Percentiles rank a stretch among this genome's conserved stretches.
Conservation (phyloP, 2,329 filamentous ascomycete species). For the Mycosphaerella arachidis region DNA sequence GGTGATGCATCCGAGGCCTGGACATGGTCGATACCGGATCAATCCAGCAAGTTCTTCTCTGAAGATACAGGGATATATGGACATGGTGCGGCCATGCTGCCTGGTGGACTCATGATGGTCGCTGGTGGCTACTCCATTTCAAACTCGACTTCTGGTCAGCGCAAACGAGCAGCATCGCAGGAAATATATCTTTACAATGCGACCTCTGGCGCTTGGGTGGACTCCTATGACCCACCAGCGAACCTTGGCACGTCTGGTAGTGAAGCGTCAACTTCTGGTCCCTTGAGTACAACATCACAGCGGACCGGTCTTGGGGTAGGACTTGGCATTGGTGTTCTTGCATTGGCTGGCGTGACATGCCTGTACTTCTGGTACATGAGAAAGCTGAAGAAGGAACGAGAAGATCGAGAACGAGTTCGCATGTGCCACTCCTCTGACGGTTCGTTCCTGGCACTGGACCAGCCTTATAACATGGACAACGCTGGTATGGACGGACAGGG, state of each 20-base stretch:
- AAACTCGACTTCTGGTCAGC: slow-evolving; percentile 36
- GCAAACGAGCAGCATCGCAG: slow-evolving; percentile 36
- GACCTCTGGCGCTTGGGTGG: slow-evolving; percentile 56
- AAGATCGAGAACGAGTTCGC: slow-evolving; percentile 52
- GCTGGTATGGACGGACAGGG: slow-evolving; percentile 33
- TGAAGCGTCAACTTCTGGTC: slow-evolving; percentile 22
- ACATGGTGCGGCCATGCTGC: slow-evolving; percentile 58
- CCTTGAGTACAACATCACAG: slow-evolving; percentile 41
- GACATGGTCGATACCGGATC: slow-evolving; percentile 62
- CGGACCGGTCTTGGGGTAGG: slow-evolving; percentile 45
- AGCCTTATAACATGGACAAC: slow-evolving; percentile 39
- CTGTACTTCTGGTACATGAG: slow-evolving; percentile 47
- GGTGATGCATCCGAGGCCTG: slow-evolving; percentile 50
- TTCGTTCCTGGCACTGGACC: slow-evolving; percentile 43
- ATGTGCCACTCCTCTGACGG: slow-evolving; percentile 33
- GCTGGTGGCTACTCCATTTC: slow-evolving; percentile 55
- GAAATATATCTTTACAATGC: slow-evolving; percentile 56
- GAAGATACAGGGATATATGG: slow-evolving; percentile 53
- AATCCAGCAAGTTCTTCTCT: slow-evolving; percentile 42
- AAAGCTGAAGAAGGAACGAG: slow-evolving; percentile 38
- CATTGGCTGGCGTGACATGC: slow-evolving; percentile 38
- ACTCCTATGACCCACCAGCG: slow-evolving; percentile 49
- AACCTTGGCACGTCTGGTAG: slow-evolving; percentile 1
- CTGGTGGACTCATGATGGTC: slow-evolving; percentile 59
- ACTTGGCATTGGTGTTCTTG: slow-evolving; percentile 41